Conservation (phyloP, 1,139 yeast species). For the Pichia sp. region DNA sequence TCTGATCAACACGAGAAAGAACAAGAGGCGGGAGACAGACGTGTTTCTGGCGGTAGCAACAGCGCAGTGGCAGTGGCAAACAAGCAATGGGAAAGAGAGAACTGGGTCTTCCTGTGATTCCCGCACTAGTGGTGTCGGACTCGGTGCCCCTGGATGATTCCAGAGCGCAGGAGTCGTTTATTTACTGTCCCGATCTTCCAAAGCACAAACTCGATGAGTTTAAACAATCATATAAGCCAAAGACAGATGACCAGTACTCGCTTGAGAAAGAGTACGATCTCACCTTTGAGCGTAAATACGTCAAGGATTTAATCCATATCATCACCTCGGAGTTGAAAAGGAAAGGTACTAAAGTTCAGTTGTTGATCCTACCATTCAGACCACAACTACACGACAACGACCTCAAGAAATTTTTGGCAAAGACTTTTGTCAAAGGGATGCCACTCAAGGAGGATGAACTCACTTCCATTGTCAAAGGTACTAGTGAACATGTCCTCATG, state of each 20-base stretch:
- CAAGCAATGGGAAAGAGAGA: too few species aligned
- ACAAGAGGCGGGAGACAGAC: too few species aligned
- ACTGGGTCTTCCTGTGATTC: slow-evolving; percentile 4
- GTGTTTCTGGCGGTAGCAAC: too few species aligned
- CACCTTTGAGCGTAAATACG: slow-evolving; percentile 56
- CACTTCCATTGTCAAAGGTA: slow-evolving; percentile 33
- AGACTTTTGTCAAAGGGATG: slow-evolving; percentile 45
- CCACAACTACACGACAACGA: slow-evolving; percentile 53
- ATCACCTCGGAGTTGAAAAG: slow-evolving; percentile 60
- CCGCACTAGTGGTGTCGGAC: slow-evolving; percentile 8
- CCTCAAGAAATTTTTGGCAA: slow-evolving; percentile 44
- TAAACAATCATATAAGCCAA: slow-evolving; percentile 19
- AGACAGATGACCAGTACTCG: slow-evolving; percentile 22
- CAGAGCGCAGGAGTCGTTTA: slow-evolving; percentile 19
- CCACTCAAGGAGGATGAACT: slow-evolving; percentile 33
- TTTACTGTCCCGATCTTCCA: slow-evolving; percentile 22
- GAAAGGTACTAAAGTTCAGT: slow-evolving; percentile 53
- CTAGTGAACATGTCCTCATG: slow-evolving; percentile 63
- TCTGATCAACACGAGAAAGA: too few species aligned
- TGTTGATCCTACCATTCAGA: slow-evolving; percentile 61
- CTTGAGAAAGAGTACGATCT: slow-evolving; percentile 19
- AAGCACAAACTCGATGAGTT: slow-evolving; percentile 19
- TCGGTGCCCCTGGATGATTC: slow-evolving; percentile 1
- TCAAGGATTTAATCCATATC: slow-evolving; percentile 56
- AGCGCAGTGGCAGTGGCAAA: too few species aligned